These are phyloP conservation scores for Eurotiales sp. DNA, from an alignment of 2,329 filamentous ascomycete species.

Conservation along the genomic window DNA sequence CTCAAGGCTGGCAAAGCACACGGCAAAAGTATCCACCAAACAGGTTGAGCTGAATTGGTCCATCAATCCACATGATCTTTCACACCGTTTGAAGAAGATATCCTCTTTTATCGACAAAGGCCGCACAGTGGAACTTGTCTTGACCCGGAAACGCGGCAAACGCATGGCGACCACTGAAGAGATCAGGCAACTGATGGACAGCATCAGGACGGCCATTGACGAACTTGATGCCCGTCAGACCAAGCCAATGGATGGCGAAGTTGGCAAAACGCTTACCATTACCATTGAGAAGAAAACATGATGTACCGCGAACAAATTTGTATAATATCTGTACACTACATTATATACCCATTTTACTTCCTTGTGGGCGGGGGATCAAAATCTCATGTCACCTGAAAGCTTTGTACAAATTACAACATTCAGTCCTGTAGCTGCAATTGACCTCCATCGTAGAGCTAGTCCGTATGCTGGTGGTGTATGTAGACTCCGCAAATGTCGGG, in stretches of 20 bases:
- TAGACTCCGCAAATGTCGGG: constrained; percentile 27
- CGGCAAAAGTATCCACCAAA: constrained; percentile 53
- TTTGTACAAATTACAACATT: too few species aligned
- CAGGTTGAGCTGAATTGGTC: constrained; percentile 89
- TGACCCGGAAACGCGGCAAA: constrained; percentile 65
- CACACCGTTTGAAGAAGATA: constrained; percentile 66
- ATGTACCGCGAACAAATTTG: not conserved
- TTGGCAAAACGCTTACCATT: constrained; percentile 36
- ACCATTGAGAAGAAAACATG: constrained; percentile 31
- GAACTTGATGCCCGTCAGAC: constrained; percentile 41
- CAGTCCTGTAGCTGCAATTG: too few species aligned
- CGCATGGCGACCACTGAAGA: constrained; percentile 59
- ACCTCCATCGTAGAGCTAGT: too few species aligned
- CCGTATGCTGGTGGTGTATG: too few species aligned
- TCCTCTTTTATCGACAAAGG: constrained; percentile 69
- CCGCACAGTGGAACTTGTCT: constrained; percentile 66
- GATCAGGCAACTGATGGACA: constrained; percentile 55
- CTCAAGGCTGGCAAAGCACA: constrained; percentile 39
- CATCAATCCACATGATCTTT: constrained; percentile 71
- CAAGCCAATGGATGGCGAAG: constrained; percentile 40
- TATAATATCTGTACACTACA: constrained; percentile 16
- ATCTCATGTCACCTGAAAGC: not conserved
- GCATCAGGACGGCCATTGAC: constrained; percentile 44
- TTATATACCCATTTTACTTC: constrained; percentile 5
- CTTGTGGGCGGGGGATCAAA: not conserved